These are phyloP conservation scores for Gynandropsis gynandra DNA, from an alignment of 345 rosid genomes.

Conservation along the genomic window DNA sequence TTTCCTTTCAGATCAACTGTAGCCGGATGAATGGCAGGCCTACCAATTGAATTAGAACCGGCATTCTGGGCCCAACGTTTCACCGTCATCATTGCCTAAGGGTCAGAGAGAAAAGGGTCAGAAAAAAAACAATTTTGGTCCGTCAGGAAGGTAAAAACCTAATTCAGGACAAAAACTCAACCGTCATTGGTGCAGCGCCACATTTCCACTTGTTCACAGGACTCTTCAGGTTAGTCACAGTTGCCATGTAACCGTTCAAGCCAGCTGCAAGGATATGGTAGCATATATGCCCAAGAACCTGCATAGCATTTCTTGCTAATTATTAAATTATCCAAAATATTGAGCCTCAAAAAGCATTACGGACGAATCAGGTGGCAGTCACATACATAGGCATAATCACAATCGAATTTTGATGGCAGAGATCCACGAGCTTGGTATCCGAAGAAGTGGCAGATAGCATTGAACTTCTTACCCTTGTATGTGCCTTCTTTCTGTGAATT, in stretches of 20 bases:
- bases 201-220: constrained; percentile 94
- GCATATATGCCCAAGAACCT: constrained; percentile 93
- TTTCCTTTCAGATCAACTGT: constrained; percentile 92
- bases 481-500: constrained; percentile 70
- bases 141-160: background rate
- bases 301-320: constrained; percentile 4
- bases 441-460: constrained; percentile 95
- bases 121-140: background rate
- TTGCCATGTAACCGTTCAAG: constrained; percentile 96
- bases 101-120: constrained; percentile 1
- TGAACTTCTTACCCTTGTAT: constrained; percentile 91
- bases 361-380: constrained; percentile 5
- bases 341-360: background rate
- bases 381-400: constrained; percentile 95
- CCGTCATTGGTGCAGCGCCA: constrained; percentile 94
- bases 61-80: constrained; percentile 86
- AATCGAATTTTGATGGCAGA: constrained; percentile 92
- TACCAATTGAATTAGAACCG: constrained; percentile 62
- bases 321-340: background rate
- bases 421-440: constrained; percentile 99
- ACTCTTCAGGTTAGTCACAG: constrained; percentile 79
- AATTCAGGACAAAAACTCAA: constrained; percentile 32
- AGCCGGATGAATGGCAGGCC: constrained; percentile 95
- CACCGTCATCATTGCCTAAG: constrained; percentile 90
- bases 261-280: constrained; percentile 93